Conservation (phyloP, 306 rosid genomes). For the Gleditsia sinensis region DNA sequence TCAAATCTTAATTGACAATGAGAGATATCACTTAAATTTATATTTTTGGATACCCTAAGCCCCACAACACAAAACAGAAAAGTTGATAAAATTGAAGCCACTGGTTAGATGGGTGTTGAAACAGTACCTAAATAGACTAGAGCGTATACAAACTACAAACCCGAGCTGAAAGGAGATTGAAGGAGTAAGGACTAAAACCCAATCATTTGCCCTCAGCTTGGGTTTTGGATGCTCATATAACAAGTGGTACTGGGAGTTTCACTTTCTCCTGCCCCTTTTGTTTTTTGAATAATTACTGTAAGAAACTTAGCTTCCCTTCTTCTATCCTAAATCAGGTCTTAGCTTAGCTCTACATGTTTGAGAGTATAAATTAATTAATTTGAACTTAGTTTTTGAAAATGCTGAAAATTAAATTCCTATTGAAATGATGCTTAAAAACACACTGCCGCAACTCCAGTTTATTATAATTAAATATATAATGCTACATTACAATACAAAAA, state of each 20-base stretch:
- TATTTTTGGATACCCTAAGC: not conserved
- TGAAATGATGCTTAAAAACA: not conserved
- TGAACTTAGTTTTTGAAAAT: not conserved
- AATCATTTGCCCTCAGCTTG: not conserved
- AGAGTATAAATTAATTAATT: not conserved
- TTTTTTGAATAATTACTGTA: not conserved
- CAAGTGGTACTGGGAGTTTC: no score
- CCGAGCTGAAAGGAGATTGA: not conserved
- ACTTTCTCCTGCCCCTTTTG: not conserved
- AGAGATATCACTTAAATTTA: not conserved
- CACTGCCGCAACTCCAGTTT: constrained; percentile 18
- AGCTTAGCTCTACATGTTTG: not conserved
- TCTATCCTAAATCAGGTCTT: not conserved
- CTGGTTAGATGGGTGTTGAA: not conserved
- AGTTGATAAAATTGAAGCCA: not conserved
- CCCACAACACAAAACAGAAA: not conserved
- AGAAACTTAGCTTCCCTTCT: not conserved
- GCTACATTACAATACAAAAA: constrained; percentile 21
- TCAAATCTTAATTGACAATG: no score
- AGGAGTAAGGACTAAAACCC: not conserved
- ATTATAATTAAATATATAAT: constrained; percentile 26
- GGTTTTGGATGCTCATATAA: no score
- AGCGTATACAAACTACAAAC: no score
- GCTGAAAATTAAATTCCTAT: not conserved
- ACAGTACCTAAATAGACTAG: not conserved